A percentile compares a stretch with the other conserved stretches of the same genome.
Evolutionary conservation across 2,329 filamentous ascomycete genomes (phyloP).

Genomic region (Phaeoacremonium minimum): DNA sequence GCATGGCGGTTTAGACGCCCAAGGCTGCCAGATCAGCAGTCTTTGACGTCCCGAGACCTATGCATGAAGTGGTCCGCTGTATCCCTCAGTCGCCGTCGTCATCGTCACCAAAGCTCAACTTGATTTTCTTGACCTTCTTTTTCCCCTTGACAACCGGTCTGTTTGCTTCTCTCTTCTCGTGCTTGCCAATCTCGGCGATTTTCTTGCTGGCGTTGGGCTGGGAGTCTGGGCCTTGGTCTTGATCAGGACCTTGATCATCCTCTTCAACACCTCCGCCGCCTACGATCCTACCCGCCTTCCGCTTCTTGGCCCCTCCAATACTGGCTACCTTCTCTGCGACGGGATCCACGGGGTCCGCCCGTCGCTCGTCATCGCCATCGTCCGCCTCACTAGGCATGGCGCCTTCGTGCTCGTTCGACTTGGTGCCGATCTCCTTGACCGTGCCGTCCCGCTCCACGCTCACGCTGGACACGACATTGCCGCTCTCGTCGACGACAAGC

Average conservation of each 20-base stretch:
- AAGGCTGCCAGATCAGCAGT: too few species aligned
- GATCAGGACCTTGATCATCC: slow-evolving; percentile 8
- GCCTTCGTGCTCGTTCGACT: slow-evolving; percentile 16
- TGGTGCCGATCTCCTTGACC: slow-evolving; percentile 20
- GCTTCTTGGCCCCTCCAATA: slow-evolving; percentile 46
- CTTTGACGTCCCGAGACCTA: too few species aligned
- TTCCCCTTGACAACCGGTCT: slow-evolving; percentile 20
- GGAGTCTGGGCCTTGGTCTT: slow-evolving; percentile 9
- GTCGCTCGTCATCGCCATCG: slow-evolving; percentile 19
- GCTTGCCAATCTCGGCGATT: slow-evolving; percentile 14
- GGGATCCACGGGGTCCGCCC: slow-evolving; percentile 17
- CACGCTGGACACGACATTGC: slow-evolving; percentile 49
- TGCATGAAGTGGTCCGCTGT: too few species aligned
- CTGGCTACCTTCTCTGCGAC: slow-evolving; percentile 21
- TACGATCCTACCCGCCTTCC: slow-evolving; percentile 49
- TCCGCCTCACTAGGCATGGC: slow-evolving; percentile 20
- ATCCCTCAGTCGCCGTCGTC: slow-evolving; percentile 40
- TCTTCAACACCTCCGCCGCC: slow-evolving; percentile 30
- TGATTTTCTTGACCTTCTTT: slow-evolving; percentile 61
- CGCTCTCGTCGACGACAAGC: slow-evolving; percentile 68
- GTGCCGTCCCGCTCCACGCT: slow-evolving; percentile 35
- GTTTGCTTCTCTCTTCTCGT: slow-evolving; percentile 16
- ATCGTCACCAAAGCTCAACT: slow-evolving; percentile 63
- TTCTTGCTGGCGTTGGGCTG: slow-evolving; percentile 3
- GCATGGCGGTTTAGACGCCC: too few species aligned